Percentiles rank a stretch among this genome's conserved stretches.
phyloP scores from a whole-genome alignment of 2,329 filamentous ascomycete species.

The Amesomyces nigricolor region DNA sequence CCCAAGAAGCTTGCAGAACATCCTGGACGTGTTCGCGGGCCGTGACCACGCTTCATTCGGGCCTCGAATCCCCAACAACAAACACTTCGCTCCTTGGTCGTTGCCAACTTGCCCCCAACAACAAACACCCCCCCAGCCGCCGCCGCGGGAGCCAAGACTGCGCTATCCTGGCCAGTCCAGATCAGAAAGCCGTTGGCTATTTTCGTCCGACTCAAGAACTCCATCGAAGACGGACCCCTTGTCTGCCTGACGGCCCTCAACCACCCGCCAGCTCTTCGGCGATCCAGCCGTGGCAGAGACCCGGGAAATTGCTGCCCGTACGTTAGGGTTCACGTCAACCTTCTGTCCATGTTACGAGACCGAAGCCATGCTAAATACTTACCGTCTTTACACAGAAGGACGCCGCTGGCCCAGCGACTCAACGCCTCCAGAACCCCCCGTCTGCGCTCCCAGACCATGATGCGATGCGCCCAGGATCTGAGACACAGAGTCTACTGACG shows the following conservation, averaged over 20 bases:
- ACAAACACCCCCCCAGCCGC: not conserved
- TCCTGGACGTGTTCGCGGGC: conserved; percentile 15
- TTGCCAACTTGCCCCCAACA: not conserved
- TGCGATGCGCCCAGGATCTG: conserved; percentile 37
- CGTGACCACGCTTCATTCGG: conserved; percentile 1
- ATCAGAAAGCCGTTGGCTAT: conserved; percentile 7
- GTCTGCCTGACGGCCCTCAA: not conserved
- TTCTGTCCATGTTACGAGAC: conserved; percentile 3
- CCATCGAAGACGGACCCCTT: conserved; percentile 8
- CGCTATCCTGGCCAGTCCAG: conserved; percentile 5
- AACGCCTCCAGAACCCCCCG: conserved; percentile 13
- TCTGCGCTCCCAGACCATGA: conserved; percentile 32
- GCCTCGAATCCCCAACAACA: conserved; percentile 1
- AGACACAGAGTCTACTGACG: conserved; percentile 38
- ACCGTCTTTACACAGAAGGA: conserved; percentile 28
- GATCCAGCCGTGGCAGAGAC: conserved; percentile 8
- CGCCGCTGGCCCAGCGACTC: conserved; percentile 17
- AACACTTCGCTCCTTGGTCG: not conserved
- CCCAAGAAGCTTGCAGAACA: conserved; percentile 7
- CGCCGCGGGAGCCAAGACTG: conserved; percentile 6
- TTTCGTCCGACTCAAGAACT: conserved; percentile 4
- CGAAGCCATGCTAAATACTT: conserved; percentile 25
- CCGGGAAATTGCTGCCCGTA: conserved; percentile 14
- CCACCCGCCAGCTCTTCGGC: conserved; percentile 10
- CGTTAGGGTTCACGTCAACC: conserved; percentile 9